Base-by-base conservation (phyloP, 73 alveolate genomes). In the Blepharisma stoltei region DNA sequence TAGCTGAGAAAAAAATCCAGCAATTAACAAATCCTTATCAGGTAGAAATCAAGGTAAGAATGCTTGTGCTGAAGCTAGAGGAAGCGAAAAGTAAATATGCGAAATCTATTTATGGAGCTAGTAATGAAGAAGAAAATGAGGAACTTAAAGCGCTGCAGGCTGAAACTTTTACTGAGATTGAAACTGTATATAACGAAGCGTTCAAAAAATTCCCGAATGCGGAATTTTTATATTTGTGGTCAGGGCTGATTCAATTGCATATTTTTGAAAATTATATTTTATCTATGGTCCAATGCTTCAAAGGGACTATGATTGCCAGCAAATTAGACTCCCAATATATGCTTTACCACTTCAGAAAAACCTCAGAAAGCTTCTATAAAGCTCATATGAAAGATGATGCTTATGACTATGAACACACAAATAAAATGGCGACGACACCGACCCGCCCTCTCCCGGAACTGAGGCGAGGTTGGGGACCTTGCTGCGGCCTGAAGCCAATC, bases 11-110 rank as follows among this genome's bases (percentile, higher is more conserved):
- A 52, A 52, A 52, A 52, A 52, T 52, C n/a, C 66, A 52, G 4
- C 66, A 52, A 14, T 52, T 52, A 20, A 52, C 66, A 52, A 52
- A 52, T 20, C 66, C 66, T 11, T 52, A 52, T 52, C 66, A 52
- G 66, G 66, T 52, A 20, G 66, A 52, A 52, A 52, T 52, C 66
- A 52, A 52, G 4, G 66, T 20, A 52, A 52, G 66, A 52, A 52
- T 52, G 66, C 66, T 52, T 52, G 66, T 52, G 5, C 23, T 52
- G 23, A 52, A 20, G 23, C 66, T 52, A 14, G 66, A 52, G 4
- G 66, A 52, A 20, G 66, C 66, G n/a, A 52, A 52, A 20, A 52
- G 23, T 52, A 52, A 52, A 52, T 14, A 52, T 20, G 27, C 23
- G 0, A 52, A 52, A 20, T 52, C 66, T 52, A 52, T 52, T 11